Evolutionary conservation across 306 rosid genomes (phyloP), one percentile per base, ranked within the genome.

Genomic region (Rubus idaeus): DNA sequence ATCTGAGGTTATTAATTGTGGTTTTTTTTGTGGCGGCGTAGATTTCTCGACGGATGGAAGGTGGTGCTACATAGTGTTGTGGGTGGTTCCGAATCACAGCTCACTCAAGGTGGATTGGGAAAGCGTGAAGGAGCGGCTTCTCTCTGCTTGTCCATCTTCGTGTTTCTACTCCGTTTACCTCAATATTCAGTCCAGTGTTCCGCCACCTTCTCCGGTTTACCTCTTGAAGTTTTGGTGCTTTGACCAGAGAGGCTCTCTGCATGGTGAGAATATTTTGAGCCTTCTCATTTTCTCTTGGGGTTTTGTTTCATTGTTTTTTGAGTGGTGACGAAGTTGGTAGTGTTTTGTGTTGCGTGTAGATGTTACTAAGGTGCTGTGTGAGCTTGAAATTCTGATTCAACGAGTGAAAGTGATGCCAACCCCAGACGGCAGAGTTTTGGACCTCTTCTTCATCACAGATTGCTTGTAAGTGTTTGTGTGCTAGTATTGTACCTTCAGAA

Each of bases 321-420:
- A 35, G 42, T 73, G 14, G 6, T 57, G 53, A 14, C 10, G 7
- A 21, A 68, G 85, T 53, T 85, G 61, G 75, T 26, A 51, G 71
- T 79, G 18, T 53, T 66, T 68, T 63, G 10, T 52, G 3, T 47
- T 52, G 18, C 39, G n/a, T 76, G 69, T 74, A 93, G 97, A 93
- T 93, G 77, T 93, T 45, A 83, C 91, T 53, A 90, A 88, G 80
- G 87, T 89, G 58, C 91, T 93, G 8, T 87, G 92, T 86, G 89
- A 86, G 87, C 96, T 89, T 89, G 90, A 93, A 71, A 90, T 90
- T 37, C 57, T 74, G 76, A 90, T 93, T 83, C 92, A 90, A 72
- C 82, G 94, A 73, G 94, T 93, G 23, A 93, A 93, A 83, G 94
- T 84, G 81, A 93, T 93, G 98, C 93, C 96, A 20, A 90, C 98